Percentiles rank a stretch among this genome's conserved stretches.
These are phyloP conservation scores for Fusarium newnesense DNA, from an alignment of 2,329 filamentous ascomycete genomes.

Conservation along the genomic window DNA sequence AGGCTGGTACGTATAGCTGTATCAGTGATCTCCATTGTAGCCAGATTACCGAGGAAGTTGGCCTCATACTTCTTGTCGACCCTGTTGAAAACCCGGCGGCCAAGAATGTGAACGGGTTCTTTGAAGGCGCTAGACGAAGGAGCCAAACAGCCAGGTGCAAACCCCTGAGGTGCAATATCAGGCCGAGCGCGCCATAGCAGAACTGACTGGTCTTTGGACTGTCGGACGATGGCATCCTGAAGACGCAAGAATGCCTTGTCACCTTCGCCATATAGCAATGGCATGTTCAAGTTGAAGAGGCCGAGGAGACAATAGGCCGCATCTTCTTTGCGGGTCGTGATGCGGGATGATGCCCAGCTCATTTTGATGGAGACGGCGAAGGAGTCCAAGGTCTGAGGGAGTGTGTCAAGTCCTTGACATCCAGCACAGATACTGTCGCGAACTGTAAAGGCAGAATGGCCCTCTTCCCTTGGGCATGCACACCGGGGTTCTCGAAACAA, in stretches of 20 bases:
- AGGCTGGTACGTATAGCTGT: slow-evolving; percentile 28
- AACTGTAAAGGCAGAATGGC: not conserved
- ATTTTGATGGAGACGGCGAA: slow-evolving; percentile 43
- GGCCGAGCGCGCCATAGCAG: slow-evolving; percentile 28
- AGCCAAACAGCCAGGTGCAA: slow-evolving; percentile 31
- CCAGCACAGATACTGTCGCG: slow-evolving; percentile 33
- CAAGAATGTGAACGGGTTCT: slow-evolving; percentile 26
- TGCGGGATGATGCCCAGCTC: slow-evolving; percentile 43
- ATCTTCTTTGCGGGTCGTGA: slow-evolving; percentile 44
- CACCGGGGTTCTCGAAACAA: slow-evolving; percentile 36
- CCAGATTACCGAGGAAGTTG: slow-evolving; percentile 33
- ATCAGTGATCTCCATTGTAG: slow-evolving; percentile 35
- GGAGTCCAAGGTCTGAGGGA: slow-evolving; percentile 34
- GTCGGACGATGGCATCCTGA: slow-evolving; percentile 39
- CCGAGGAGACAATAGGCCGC: slow-evolving; percentile 47
- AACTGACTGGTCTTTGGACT: slow-evolving; percentile 40
- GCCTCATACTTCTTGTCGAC: slow-evolving; percentile 24
- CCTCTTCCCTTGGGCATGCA: not conserved
- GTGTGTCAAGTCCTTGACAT: slow-evolving; percentile 21
- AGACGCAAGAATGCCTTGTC: slow-evolving; percentile 40
- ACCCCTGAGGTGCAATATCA: not conserved
- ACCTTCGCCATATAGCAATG: slow-evolving; percentile 46
- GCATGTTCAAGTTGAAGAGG: slow-evolving; percentile 45
- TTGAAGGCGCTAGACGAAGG: slow-evolving; percentile 20
- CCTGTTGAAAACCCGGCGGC: slow-evolving; percentile 30